Percentiles rank a stretch among this genome's conserved stretches.
Conservation (phyloP, 179 eudicot genomes). For the Nepenthes alata region DNA sequence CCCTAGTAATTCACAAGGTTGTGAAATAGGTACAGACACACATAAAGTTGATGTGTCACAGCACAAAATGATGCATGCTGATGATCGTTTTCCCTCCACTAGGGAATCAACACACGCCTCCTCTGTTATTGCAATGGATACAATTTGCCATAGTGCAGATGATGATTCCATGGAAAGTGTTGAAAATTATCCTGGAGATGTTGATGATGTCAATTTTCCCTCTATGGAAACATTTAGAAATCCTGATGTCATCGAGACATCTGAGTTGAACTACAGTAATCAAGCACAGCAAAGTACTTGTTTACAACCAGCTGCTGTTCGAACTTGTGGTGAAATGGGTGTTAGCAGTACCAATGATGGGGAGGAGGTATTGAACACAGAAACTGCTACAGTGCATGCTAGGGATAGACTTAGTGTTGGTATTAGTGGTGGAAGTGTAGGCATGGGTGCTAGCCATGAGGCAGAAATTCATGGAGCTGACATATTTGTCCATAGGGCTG, state of each 20-base stretch:
- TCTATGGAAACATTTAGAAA: constrained; percentile 36
- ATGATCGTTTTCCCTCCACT: constrained; percentile 37
- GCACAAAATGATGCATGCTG: constrained; percentile 37
- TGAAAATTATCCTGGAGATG: constrained; percentile 82
- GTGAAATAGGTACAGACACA: constrained; percentile 48
- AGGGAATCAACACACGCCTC: constrained; percentile 79
- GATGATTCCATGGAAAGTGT: constrained; percentile 98
- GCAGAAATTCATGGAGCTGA: constrained; percentile 95
- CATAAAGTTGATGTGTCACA: constrained; percentile 31
- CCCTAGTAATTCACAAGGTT: constrained; percentile 70
- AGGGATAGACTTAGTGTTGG: constrained; percentile 86
- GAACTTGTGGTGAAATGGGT: constrained; percentile 77
- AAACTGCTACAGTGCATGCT: constrained; percentile 63
- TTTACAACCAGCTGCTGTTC: constrained; percentile 47
- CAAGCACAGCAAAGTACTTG: constrained; percentile 96
- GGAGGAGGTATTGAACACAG: constrained; percentile 83
- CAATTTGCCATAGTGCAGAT: constrained; percentile 51
- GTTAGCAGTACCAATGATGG: constrained; percentile 85
- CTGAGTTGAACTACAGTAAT: constrained; percentile 74
- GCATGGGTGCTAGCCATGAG: constrained; percentile 99
- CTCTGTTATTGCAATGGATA: constrained; percentile 97
- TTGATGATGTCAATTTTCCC: constrained; percentile 66
- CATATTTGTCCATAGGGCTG: constrained; percentile 67
- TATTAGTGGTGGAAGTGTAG: constrained; percentile 97
- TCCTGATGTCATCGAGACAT: constrained; percentile 59